Evolutionary conservation across 2,329 filamentous ascomycete species (phyloP).

Genomic region (Tympanopsis confertula): DNA sequence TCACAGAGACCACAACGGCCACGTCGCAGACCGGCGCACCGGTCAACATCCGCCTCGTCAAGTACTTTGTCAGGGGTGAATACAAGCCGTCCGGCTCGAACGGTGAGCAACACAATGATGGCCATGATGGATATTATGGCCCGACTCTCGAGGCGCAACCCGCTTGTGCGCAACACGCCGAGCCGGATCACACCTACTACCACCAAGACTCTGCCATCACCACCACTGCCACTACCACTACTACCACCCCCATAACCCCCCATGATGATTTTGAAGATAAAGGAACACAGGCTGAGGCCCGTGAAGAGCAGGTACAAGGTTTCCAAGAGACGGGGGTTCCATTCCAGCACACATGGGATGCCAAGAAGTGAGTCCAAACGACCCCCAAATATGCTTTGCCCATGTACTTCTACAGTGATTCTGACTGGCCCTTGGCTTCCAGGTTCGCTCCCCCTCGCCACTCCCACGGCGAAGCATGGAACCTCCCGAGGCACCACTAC

Average conservation of each 20-base stretch:
- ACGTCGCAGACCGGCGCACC: too few relatives aligned
- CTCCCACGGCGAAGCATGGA: conserved; percentile 73
- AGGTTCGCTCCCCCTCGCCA: conserved; percentile 52
- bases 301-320: conserved; percentile 23
- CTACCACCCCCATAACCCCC: conserved; percentile 8
- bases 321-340: conserved; percentile 17
- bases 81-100: conserved; percentile 13
- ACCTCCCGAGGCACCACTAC: conserved; percentile 71
- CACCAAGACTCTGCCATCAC: conserved; percentile 1
- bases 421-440: conserved; percentile 6
- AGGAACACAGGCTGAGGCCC: conserved; percentile 36
- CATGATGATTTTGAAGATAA: conserved; percentile 22
- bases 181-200: conserved; percentile 7
- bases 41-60: conserved; percentile 28
- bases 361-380: conserved; percentile 20
- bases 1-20: too few relatives aligned
- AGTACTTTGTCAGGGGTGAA: conserved; percentile 43
- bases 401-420: background rate
- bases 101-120: conserved; percentile 18
- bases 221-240: conserved; percentile 6
- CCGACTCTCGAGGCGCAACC: conserved; percentile 6
- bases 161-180: conserved; percentile 8
- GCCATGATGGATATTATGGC: conserved; percentile 9
- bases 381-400: conserved; percentile 11
- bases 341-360: conserved; percentile 20